phyloP scores from a whole-genome alignment of 208 protist species.

The Trypanosoma theileri region DNA sequence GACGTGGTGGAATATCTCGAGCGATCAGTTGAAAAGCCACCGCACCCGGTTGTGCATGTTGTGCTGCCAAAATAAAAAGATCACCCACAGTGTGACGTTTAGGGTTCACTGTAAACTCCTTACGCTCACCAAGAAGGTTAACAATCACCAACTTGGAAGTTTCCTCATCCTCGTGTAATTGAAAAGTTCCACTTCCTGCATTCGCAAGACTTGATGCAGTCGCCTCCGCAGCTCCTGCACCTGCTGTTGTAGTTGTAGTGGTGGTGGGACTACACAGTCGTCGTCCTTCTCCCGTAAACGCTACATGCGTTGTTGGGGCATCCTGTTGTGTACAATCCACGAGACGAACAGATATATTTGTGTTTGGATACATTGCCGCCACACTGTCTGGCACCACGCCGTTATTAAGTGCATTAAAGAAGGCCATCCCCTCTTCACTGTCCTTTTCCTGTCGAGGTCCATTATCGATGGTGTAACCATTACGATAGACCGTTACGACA shows the following conservation, averaged over 20 bases:
- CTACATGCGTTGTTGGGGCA: constrained; percentile 39
- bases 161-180: constrained; percentile 43
- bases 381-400: constrained; percentile 61
- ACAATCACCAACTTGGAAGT: constrained; percentile 62
- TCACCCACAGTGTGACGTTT: constrained; percentile 73
- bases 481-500: constrained; percentile 58
- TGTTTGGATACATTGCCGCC: constrained; percentile 51
- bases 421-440: constrained; percentile 44
- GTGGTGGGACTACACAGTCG: constrained; percentile 29
- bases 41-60: constrained; percentile 40
- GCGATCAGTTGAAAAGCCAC: constrained; percentile 51
- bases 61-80: constrained; percentile 58
- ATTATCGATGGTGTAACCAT: constrained; percentile 65
- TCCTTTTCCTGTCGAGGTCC: constrained; percentile 32
- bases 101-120: constrained; percentile 73
- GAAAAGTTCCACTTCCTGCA: constrained; percentile 23
- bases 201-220: background rate
- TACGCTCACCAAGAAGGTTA: constrained; percentile 54
- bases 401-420: constrained; percentile 53
- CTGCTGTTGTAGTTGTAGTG: constrained; percentile 5
- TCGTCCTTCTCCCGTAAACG: constrained; percentile 66
- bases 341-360: constrained; percentile 59
- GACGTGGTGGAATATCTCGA: constrained; percentile 68
- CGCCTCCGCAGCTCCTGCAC: background rate
- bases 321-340: constrained; percentile 53